These are phyloP conservation scores for Talaromyces liani DNA, from an alignment of 495 filamentous ascomycete species.

Conservation along the genomic window DNA sequence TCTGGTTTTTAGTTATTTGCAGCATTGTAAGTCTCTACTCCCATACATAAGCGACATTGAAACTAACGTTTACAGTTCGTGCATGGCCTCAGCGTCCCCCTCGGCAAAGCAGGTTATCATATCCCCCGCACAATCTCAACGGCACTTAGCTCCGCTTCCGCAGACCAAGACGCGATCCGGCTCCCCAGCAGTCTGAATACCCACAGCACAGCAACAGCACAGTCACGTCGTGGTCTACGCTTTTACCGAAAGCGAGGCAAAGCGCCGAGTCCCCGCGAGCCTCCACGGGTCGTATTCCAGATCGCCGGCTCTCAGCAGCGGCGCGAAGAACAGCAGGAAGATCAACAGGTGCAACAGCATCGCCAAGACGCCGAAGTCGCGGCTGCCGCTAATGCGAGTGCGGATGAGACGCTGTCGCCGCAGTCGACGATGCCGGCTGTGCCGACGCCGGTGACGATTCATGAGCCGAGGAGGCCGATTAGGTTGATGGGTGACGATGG, in stretches of 20 bases:
- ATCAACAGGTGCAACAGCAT: constrained; percentile 11
- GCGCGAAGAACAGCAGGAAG: constrained; percentile 14
- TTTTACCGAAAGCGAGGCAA: constrained; percentile 18
- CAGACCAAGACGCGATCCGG: constrained; percentile 23
- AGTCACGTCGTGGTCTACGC: constrained; percentile 12
- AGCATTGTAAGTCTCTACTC: constrained; percentile 63
- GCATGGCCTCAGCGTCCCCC: constrained; percentile 76
- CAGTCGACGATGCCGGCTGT: not conserved
- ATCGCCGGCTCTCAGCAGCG: constrained; percentile 39
- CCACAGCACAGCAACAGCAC: constrained; percentile 30
- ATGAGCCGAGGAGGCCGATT: constrained; percentile 7
- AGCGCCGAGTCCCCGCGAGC: constrained; percentile 2
- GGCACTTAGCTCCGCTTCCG: constrained; percentile 34
- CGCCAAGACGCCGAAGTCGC: not conserved
- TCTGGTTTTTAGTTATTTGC: constrained; percentile 83
- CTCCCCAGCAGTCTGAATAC: constrained; percentile 22
- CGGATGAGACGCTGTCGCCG: not conserved
- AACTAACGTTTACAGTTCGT: constrained; percentile 47
- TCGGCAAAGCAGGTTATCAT: constrained; percentile 76
- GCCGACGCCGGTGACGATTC: not conserved
- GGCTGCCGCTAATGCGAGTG: not conserved
- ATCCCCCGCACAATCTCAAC: constrained; percentile 70
- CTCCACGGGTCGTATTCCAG: constrained; percentile 37
- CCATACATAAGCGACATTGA: not conserved
- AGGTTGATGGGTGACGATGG: constrained; percentile 9